These are phyloP conservation scores for Hortiboletus rubellus DNA, from an alignment of 1,284 basidiomycete genomes.

Conservation along the genomic window DNA sequence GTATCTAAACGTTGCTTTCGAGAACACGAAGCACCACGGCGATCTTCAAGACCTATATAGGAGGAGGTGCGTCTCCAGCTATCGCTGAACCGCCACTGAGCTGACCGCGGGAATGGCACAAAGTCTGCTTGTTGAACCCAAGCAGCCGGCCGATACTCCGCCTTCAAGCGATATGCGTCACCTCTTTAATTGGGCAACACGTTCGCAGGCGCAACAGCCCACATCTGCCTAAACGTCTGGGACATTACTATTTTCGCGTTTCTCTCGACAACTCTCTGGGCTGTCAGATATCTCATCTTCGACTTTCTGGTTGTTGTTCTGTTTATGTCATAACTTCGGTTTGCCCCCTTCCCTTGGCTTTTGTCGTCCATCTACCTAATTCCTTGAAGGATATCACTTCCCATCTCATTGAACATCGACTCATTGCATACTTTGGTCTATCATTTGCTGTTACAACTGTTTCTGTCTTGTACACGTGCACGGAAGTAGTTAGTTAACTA, in stretches of 20 bases:
- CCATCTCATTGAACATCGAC: slow-evolving; percentile 29
- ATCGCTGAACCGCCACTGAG: background rate
- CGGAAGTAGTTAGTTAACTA: slow-evolving; percentile 23
- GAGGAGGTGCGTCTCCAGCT: slow-evolving; percentile 57
- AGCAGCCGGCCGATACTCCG: slow-evolving; percentile 68
- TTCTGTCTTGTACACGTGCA: slow-evolving; percentile 28
- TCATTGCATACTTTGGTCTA: slow-evolving; percentile 34
- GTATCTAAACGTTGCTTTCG: slow-evolving; percentile 72
- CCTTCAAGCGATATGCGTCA: slow-evolving; percentile 69
- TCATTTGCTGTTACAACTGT: slow-evolving; percentile 30
- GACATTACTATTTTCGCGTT: slow-evolving; percentile 22
- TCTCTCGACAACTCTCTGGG: slow-evolving; percentile 26
- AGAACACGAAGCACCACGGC: slow-evolving; percentile 68
- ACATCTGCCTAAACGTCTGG: slow-evolving; percentile 31
- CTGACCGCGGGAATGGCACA: slow-evolving; percentile 3
- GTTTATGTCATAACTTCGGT: slow-evolving; percentile 31
- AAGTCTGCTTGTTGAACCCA: slow-evolving; percentile 78
- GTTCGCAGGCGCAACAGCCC: slow-evolving; percentile 44
- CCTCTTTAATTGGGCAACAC: slow-evolving; percentile 73
- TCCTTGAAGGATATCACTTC: slow-evolving; percentile 21
- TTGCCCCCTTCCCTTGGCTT: slow-evolving; percentile 13
- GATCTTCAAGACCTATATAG: slow-evolving; percentile 81
- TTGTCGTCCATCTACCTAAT: slow-evolving; percentile 29
- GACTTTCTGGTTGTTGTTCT: slow-evolving; percentile 25
- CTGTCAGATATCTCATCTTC: slow-evolving; percentile 26